Percentiles rank a stretch among this genome's conserved stretches.
Conservation (phyloP, 192 early-diverging fungal species). For the Podila verticillata region DNA sequence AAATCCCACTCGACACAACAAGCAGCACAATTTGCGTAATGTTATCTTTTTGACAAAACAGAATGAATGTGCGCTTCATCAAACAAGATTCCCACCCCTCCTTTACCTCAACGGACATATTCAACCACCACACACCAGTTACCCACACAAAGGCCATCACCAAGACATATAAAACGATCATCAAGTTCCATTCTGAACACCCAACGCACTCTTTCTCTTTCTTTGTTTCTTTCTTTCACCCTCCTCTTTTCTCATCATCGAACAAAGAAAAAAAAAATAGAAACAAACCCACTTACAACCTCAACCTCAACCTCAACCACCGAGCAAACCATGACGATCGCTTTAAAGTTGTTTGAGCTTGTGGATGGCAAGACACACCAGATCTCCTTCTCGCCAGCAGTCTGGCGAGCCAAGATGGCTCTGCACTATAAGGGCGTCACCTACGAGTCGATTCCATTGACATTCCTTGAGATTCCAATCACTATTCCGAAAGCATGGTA, state of each 20-base stretch:
- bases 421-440: slow-evolving; percentile 29
- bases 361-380: slow-evolving; percentile 44
- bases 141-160: too few relatives aligned
- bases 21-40: too few relatives aligned
- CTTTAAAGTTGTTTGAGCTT: slow-evolving; percentile 41
- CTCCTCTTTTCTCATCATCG: neutral
- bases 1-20: too few relatives aligned
- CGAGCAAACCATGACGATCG: slow-evolving; percentile 12
- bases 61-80: too few relatives aligned
- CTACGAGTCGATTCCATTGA: slow-evolving; percentile 31
- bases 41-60: too few relatives aligned
- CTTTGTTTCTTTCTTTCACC: neutral
- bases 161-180: neutral
- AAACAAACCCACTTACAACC: neutral
- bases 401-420: slow-evolving; percentile 45
- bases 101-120: too few relatives aligned
- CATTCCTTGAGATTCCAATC: slow-evolving; percentile 30
- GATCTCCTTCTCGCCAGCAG: slow-evolving; percentile 39
- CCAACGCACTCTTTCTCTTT: neutral
- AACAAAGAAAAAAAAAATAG: too few relatives aligned
- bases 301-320: neutral
- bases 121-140: too few relatives aligned
- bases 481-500: slow-evolving; percentile 31
- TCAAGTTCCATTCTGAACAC: neutral
- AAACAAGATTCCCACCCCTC: too few relatives aligned